Conservation (phyloP, 2,329 filamentous ascomycete species). For the Claviceps maximensis region DNA sequence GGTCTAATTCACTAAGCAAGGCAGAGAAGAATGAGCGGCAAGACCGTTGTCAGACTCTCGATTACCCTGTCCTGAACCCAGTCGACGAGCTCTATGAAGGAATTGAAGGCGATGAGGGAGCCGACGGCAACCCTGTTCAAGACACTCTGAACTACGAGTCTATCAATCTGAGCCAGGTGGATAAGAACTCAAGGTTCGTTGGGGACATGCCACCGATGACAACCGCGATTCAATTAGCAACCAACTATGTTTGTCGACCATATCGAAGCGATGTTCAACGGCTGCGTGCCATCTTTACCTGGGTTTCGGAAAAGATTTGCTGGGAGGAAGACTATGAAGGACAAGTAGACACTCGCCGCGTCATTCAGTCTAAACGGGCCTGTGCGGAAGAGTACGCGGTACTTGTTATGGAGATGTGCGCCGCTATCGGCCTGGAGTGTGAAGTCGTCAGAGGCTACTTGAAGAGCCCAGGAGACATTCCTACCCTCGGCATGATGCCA, state of each 20-base stretch:
- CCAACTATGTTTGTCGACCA: slow-evolving; percentile 84
- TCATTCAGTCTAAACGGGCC: slow-evolving; percentile 71
- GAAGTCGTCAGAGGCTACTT: slow-evolving; percentile 84
- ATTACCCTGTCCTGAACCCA: slow-evolving; percentile 75
- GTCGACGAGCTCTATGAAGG: slow-evolving; percentile 79
- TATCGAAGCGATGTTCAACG: slow-evolving; percentile 91
- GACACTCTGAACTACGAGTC: slow-evolving; percentile 70
- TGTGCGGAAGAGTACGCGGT: slow-evolving; percentile 83
- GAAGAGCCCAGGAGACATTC: slow-evolving; percentile 73
- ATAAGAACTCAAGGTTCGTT: slow-evolving; percentile 91
- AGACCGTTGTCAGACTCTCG: slow-evolving; percentile 89
- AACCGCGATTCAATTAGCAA: slow-evolving; percentile 70
- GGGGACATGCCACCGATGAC: slow-evolving; percentile 70
- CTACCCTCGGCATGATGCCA: slow-evolving; percentile 71
- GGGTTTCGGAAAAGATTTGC: slow-evolving; percentile 85
- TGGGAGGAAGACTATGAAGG: slow-evolving; percentile 95
- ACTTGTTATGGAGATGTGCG: slow-evolving; percentile 86
- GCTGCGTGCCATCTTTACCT: slow-evolving; percentile 88
- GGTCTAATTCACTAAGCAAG: slow-evolving; percentile 82
- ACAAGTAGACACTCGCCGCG: slow-evolving; percentile 67
- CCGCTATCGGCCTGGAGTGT: slow-evolving; percentile 73
- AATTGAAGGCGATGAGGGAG: slow-evolving; percentile 79
- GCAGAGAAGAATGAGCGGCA: slow-evolving; percentile 75
- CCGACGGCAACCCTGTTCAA: slow-evolving; percentile 69
- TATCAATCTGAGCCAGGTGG: slow-evolving; percentile 74